These are phyloP conservation scores for Hyparrhenia diplandra DNA, from an alignment of 176 grass and related monocot species.

Conservation along the genomic window DNA sequence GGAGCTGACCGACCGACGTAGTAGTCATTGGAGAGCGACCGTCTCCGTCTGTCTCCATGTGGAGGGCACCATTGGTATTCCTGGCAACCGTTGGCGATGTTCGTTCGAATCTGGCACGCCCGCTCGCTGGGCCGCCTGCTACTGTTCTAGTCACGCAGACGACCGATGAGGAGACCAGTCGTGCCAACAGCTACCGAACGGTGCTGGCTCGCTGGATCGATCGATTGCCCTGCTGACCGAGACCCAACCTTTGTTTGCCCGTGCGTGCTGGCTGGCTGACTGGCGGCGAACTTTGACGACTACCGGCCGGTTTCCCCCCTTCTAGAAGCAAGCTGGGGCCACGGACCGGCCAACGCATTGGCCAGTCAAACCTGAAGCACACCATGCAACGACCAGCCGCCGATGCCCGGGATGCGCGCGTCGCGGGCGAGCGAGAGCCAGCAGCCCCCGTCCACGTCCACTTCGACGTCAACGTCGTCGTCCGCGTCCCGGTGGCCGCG, in stretches of 20 bases:
- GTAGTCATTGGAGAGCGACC: too few relatives aligned
- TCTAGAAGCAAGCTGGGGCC: constrained; percentile 24
- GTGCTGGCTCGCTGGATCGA: not conserved
- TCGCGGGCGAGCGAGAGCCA: too few relatives aligned
- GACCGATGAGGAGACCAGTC: not conserved
- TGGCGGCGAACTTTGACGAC: constrained; percentile 11
- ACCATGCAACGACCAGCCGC: constrained; percentile 23
- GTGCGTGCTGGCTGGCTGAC: not conserved
- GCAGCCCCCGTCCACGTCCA: not conserved
- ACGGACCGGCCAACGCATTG: not conserved
- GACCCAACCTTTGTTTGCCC: not conserved
- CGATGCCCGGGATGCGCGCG: not conserved
- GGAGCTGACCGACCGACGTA: too few relatives aligned
- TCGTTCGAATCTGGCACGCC: not conserved
- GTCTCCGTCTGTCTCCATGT: too few relatives aligned
- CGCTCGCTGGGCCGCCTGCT: not conserved
- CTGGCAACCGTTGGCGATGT: too few relatives aligned
- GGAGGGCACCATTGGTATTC: too few relatives aligned
- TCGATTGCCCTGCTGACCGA: not conserved
- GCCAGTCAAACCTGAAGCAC: not conserved
- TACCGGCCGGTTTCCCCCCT: not conserved
- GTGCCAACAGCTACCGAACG: not conserved
- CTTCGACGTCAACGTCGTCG: not conserved
- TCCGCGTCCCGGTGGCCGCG: not conserved
- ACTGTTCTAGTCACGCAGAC: not conserved